Evolutionary conservation across 768 basidiomycete species (phyloP).

Genomic region (Pisolithus microcarpus): DNA sequence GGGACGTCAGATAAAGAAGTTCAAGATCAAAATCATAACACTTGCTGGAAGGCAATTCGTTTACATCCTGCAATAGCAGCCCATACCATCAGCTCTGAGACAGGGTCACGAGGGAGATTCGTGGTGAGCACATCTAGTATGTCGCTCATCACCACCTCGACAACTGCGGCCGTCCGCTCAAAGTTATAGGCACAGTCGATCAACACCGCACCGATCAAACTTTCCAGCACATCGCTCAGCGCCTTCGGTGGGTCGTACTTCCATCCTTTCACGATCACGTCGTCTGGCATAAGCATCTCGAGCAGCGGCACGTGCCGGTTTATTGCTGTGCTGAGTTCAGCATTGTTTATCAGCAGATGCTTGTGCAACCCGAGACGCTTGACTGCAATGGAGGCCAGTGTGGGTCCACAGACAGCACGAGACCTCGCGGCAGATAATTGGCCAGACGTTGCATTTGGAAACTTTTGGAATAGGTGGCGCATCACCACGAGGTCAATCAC

Average conservation of each 20-base stretch:
- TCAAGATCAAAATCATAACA: constrained; percentile 5
- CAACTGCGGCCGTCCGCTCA: constrained; percentile 55
- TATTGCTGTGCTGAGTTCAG: constrained; percentile 62
- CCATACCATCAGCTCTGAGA: constrained; percentile 67
- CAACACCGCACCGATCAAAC: constrained; percentile 75
- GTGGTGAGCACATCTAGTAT: constrained; percentile 55
- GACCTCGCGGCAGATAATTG: constrained; percentile 67
- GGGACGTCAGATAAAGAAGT: background rate
- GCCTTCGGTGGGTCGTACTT: constrained; percentile 82
- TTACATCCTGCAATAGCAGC: constrained; percentile 51
- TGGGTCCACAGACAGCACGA: constrained; percentile 65
- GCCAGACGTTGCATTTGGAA: constrained; percentile 65
- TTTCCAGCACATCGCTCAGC: constrained; percentile 79
- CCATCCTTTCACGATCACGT: constrained; percentile 69
- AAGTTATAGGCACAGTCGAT: constrained; percentile 74
- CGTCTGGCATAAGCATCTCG: constrained; percentile 44
- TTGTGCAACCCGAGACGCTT: constrained; percentile 61
- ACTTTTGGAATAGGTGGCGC: constrained; percentile 63
- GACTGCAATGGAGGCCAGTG: constrained; percentile 64
- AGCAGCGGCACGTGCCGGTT: constrained; percentile 54
- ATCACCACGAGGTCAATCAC: constrained; percentile 67
- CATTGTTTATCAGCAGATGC: constrained; percentile 59
- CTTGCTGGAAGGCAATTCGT: constrained; percentile 40
- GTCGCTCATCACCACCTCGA: constrained; percentile 59
- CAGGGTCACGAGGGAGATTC: constrained; percentile 59